Evolutionary conservation across 345 rosid genomes (phyloP).

Genomic region (Isatis tinctoria): DNA sequence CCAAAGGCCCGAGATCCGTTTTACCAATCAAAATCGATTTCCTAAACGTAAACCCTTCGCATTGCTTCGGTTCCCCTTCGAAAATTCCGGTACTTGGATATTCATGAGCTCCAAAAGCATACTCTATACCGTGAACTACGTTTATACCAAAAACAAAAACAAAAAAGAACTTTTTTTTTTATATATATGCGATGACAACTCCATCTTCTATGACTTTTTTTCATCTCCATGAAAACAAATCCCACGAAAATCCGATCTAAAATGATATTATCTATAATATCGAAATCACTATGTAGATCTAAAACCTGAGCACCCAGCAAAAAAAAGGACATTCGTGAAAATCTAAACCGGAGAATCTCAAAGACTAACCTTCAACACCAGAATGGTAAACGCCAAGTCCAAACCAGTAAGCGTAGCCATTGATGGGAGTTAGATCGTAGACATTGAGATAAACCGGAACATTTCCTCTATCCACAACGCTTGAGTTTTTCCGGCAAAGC

Average conservation of each 20-base stretch:
- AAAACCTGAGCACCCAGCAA: background rate
- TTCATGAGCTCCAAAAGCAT: slow-evolving; percentile 97
- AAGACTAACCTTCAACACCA: slow-evolving; percentile 85
- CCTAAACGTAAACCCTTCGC: slow-evolving; percentile 87
- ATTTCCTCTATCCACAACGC: slow-evolving; percentile 58
- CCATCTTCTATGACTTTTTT: background rate
- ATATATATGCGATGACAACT: background rate
- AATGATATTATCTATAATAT: slow-evolving; percentile 7
- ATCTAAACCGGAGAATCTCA: background rate
- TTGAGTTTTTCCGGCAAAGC: slow-evolving; percentile 63
- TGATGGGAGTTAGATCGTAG: slow-evolving; percentile 89
- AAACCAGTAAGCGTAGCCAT: slow-evolving; percentile 96
- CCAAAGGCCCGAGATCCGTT: slow-evolving; percentile 60
- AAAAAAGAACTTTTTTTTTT: too few relatives aligned
- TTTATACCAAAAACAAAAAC: background rate
- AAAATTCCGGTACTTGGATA: slow-evolving; percentile 89
- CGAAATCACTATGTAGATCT: slow-evolving; percentile 8
- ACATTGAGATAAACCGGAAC: slow-evolving; percentile 91
- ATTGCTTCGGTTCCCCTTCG: slow-evolving; percentile 86
- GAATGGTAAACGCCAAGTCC: slow-evolving; percentile 98
- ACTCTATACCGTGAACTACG: slow-evolving; percentile 88
- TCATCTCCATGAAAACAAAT: background rate
- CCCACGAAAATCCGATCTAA: slow-evolving; percentile 7
- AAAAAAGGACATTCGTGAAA: background rate
- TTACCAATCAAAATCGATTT: slow-evolving; percentile 82